Base-by-base conservation (phyloP, 768 basidiomycete genomes). In the Tulasnella calospora region DNA sequence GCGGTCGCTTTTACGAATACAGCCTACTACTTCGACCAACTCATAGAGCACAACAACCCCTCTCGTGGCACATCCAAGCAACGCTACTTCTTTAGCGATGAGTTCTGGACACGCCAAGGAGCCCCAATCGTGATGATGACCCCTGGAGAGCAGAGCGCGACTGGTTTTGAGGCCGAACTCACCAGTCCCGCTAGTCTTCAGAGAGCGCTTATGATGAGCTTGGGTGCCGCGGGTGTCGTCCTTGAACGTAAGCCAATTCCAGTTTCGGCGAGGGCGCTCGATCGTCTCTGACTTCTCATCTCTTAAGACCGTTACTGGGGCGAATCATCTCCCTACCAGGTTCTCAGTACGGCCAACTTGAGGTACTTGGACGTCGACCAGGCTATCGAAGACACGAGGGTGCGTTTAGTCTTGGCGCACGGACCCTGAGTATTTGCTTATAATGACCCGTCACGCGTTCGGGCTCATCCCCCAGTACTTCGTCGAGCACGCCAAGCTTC, bases 31-130 rank as follows among this genome's bases (percentile, higher is more conserved):
- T 79, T 79, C 51, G 79, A 79, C 71, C 79, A 79, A 35, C 76
- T 79, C 41, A 55, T 79, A 38, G 79, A 79, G 67, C 79, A 79
- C 72, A 73, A 35, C 51, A 78, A 80, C 36, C 78, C 79, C 10
- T 69, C 69, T n/a, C 44, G 69, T 15, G 79, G 79, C 12, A 80
- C 79, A 33, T 80, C 78, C 78, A 80, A 80, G 73, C 79, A 80
- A 71, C 46, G 79, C 23, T 80, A 79, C 78, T 78, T 78, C 44
- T 78, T 78, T 21, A 57, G 55, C 44, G 69, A 78, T 10, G 35
- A 36, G 33, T 71, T 73, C 44, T 78, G 41, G 41, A 71, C 27
- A 3, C 19, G 76, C n/a, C 41, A 55, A 15, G 79, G 79, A 19
- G 67, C 76, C 3, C 79, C 79, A 12, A 46, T 79, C 47, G 76